These are phyloP conservation scores for Dichotomopilus funicola DNA, from an alignment of 2,329 filamentous ascomycete species.

Conservation along the genomic window DNA sequence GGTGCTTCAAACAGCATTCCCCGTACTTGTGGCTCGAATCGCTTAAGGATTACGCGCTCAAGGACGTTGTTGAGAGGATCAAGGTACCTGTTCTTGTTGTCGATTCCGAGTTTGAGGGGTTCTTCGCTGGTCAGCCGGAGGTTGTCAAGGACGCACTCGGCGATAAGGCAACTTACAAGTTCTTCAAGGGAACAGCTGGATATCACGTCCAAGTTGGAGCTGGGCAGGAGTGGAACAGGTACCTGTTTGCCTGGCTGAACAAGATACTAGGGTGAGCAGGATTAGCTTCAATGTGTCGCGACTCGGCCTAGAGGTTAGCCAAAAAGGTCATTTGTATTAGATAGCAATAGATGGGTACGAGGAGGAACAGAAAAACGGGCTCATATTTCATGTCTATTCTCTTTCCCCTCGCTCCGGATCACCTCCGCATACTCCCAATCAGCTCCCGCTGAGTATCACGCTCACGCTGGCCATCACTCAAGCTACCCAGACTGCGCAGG, in stretches of 20 bases:
- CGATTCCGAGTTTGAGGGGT: neutral
- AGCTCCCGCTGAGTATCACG: conserved; percentile 82
- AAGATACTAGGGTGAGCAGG: neutral
- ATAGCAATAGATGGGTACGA: neutral
- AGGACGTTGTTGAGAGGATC: neutral
- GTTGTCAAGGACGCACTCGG: neutral
- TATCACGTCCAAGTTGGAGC: neutral
- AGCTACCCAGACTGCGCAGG: conserved; percentile 73
- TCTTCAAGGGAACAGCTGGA: neutral
- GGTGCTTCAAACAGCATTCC: neutral
- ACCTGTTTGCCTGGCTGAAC: neutral
- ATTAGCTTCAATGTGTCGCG: neutral
- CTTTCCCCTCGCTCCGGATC: conserved; percentile 16
- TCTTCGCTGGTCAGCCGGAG: neutral
- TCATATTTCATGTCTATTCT: neutral
- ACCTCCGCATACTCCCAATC: conserved; percentile 58
- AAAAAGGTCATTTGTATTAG: neutral
- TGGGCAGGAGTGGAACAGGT: neutral
- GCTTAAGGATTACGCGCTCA: neutral
- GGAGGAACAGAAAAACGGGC: neutral
- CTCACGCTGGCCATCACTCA: conserved; percentile 80
- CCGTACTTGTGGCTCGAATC: neutral
- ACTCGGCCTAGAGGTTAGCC: neutral
- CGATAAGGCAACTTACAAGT: neutral
- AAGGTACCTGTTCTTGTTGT: neutral